Conservation (phyloP, 139 green algal genomes). For the Trebouxia sp. region DNA sequence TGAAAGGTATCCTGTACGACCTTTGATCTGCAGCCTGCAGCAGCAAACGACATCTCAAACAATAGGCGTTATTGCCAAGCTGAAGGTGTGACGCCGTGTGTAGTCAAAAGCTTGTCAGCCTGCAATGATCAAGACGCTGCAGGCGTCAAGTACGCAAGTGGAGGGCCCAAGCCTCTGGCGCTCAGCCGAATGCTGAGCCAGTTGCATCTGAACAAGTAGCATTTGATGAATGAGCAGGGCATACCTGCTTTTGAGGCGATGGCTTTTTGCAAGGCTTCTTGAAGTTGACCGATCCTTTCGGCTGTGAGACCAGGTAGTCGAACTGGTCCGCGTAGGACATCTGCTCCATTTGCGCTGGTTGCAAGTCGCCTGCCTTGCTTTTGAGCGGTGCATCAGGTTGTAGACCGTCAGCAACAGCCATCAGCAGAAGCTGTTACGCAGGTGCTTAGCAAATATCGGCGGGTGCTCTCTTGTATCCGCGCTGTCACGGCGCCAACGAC, state of each 20-base stretch:
- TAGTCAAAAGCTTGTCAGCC: neutral
- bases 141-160: too few species aligned
- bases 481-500: too few species aligned
- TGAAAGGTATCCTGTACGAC: constrained; percentile 31
- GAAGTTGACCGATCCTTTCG: constrained; percentile 29
- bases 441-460: too few species aligned
- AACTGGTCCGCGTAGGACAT: constrained; percentile 84
- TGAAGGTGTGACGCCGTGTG: neutral
- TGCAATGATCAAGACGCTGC: too few species aligned
- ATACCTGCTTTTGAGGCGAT: neutral
- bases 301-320: constrained; percentile 65
- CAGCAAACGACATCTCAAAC: constrained; percentile 69
- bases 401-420: constrained; percentile 8
- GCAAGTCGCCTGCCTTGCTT: too few species aligned
- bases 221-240: neutral
- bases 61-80: neutral
- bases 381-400: neutral
- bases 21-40: constrained; percentile 57
- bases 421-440: too few species aligned
- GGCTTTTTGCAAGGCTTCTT: constrained; percentile 18
- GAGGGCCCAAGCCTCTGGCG: too few species aligned
- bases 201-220: neutral
- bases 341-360: neutral
- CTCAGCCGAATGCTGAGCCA: neutral
- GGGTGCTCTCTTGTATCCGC: too few species aligned